Conservation (phyloP, 2,329 filamentous ascomycete genomes). For the Raffaelea deltoideospora region DNA sequence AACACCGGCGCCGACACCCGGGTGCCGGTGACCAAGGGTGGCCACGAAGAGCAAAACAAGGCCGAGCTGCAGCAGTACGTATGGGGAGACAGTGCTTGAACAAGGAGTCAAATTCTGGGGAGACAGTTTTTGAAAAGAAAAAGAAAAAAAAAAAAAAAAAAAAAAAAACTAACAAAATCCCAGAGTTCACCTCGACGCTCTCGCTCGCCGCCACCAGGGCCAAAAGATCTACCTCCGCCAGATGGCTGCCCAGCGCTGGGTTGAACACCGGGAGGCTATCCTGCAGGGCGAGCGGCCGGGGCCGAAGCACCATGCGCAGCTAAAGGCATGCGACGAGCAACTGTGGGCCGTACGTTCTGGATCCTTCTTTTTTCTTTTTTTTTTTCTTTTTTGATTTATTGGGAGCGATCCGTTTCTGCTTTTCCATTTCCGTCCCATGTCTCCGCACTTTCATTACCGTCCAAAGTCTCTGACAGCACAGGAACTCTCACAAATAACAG, state of each 20-base stretch:
- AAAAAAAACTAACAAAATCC: neutral
- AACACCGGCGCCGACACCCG: constrained; percentile 47
- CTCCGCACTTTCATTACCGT: too few species aligned
- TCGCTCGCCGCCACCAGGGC: constrained; percentile 44
- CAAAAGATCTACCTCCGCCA: constrained; percentile 52
- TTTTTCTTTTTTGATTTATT: neutral
- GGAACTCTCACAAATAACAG: constrained; percentile 43
- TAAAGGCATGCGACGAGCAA: constrained; percentile 40
- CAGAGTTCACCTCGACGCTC: constrained; percentile 45
- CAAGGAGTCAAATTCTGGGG: too few species aligned
- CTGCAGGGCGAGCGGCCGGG: constrained; percentile 34
- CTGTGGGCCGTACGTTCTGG: constrained; percentile 35
- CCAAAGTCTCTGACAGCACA: too few species aligned
- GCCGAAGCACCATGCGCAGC: constrained; percentile 27
- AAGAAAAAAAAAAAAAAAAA: neutral
- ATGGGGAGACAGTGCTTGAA: neutral
- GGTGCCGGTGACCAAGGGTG: constrained; percentile 36
- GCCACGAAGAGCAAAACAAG: constrained; percentile 43
- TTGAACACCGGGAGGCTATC: constrained; percentile 36
- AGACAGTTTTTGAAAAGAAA: constrained; percentile 1
- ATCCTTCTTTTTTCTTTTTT: constrained; percentile 1
- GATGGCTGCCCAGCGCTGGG: constrained; percentile 43
- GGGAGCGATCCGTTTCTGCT: too few species aligned
- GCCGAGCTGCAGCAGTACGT: constrained; percentile 48
- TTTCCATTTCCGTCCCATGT: too few species aligned